Evolutionary conservation across 805 yeast genomes (phyloP), one percentile per base, ranked within the genome.

Genomic region (Saccharomycopsis javanensis): DNA sequence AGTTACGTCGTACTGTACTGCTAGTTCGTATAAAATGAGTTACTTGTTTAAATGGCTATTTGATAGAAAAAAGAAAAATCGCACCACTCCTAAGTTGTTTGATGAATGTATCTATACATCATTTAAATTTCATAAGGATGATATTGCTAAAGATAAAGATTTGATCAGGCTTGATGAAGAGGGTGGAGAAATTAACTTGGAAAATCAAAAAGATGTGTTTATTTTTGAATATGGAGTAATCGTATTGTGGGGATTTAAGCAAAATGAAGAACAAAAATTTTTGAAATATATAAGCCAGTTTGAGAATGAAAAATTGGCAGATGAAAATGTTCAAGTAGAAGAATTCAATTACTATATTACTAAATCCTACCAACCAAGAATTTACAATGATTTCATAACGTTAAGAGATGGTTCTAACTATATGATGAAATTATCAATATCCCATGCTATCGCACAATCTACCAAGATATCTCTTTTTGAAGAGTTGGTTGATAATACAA

Each of bases 141-240:
- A 54, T n/a, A 38, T 20, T 31, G 52, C 53, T 18, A 31, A 25
- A 11, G 45, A 48, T 27, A 70, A 69, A 10, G 79, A 77, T 60
- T 70, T 82, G 10, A 86, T 86, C 6, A 71, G 95, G 61, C 71
- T 92, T 38, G 96, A 89, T 59, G 96, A 88, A 65, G 96, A 91
- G 68, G 98, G 98, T 57, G 97, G 97, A 33, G 96, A 90, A 63
- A 88, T 92, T 54, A 92, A 89, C 64, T 83, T 92, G 52, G 89
- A 91, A 55, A 85, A 84, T 64, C 78, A 80, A 59, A 78, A 80
- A 30, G 98, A 91, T 67, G 75, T 90, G 7, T 94, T 91, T 66
- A 75, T 94, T 6, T 94, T 94, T 72, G 97, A 91, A 65, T 94
- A 94, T 69, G 99, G 99, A 20, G 99, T 94, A n/a, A 83, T 89